A percentile compares a stretch with the other conserved stretches of the same genome.
Conservation (phyloP, 768 basidiomycete species). For the Gymnopilus junonius region DNA sequence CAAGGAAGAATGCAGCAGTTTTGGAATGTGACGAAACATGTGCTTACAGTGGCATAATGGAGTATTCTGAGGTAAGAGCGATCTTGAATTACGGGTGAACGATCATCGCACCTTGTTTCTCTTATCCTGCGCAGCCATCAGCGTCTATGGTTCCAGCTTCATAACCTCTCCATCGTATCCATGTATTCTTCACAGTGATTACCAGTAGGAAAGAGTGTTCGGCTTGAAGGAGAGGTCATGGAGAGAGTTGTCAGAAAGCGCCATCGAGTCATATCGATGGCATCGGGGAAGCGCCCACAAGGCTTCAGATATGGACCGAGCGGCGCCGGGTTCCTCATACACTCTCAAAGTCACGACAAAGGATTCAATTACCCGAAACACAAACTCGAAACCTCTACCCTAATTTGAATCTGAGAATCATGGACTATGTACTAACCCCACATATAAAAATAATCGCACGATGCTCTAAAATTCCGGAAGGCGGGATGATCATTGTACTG, state of each 20-base stretch:
- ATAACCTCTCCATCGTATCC: background rate
- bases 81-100: background rate
- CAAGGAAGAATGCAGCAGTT: constrained; percentile 2
- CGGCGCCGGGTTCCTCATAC: background rate
- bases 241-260: background rate
- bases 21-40: background rate
- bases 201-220: background rate
- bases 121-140: background rate
- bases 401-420: background rate
- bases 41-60: background rate
- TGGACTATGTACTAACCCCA: background rate
- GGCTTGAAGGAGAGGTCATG: background rate
- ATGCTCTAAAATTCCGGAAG: background rate
- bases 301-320: background rate
- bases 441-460: background rate
- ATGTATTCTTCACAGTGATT: background rate
- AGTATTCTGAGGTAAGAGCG: background rate
- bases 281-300: background rate
- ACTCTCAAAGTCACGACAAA: background rate
- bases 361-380: background rate
- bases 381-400: too few species aligned
- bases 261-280: background rate
- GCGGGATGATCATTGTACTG: background rate
- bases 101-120: background rate
- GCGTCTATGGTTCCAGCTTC: background rate